phyloP scores from a whole-genome alignment of 148 eudicot genomes.

The Pouteria glomerata region DNA sequence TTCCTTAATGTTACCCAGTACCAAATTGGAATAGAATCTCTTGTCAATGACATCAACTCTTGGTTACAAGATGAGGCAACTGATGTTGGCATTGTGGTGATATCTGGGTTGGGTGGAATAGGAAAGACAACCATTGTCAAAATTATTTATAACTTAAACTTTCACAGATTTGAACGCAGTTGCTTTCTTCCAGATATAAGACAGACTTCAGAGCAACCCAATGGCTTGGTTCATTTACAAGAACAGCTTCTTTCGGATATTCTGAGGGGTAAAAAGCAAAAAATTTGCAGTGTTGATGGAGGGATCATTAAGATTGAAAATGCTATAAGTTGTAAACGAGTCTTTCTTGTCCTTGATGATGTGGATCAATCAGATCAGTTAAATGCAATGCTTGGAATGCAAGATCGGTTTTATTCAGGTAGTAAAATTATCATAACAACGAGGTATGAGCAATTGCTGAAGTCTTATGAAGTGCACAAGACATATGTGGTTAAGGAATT shows the following conservation, averaged over 20 bases:
- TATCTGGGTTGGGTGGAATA: constrained; percentile 11
- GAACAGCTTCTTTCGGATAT: constrained; percentile 9
- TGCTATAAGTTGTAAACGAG: neutral
- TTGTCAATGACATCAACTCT: neutral
- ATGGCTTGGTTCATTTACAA: constrained; percentile 3
- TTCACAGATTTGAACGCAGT: constrained; percentile 4
- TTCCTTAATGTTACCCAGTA: neutral
- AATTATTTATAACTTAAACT: neutral
- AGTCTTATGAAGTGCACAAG: neutral
- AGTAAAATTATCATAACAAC: constrained; percentile 10
- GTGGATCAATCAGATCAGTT: constrained; percentile 9
- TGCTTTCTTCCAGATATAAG: constrained; percentile 4
- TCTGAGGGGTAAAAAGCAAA: neutral
- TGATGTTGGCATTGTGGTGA: constrained; percentile 4
- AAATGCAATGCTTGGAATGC: neutral
- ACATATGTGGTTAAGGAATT: neutral
- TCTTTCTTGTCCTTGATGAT: constrained; percentile 7
- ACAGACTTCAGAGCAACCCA: neutral
- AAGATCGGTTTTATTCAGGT: constrained; percentile 1
- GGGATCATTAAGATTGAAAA: constrained; percentile 5
- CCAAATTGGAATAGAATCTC: constrained; percentile 4
- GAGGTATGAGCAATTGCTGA: neutral
- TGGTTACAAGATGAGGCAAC: constrained; percentile 15
- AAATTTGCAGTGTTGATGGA: constrained; percentile 9
- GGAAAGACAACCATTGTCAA: constrained; percentile 13